These are phyloP conservation scores for Leccinum uliginosum DNA, from an alignment of 768 basidiomycete species.

Conservation along the genomic window DNA sequence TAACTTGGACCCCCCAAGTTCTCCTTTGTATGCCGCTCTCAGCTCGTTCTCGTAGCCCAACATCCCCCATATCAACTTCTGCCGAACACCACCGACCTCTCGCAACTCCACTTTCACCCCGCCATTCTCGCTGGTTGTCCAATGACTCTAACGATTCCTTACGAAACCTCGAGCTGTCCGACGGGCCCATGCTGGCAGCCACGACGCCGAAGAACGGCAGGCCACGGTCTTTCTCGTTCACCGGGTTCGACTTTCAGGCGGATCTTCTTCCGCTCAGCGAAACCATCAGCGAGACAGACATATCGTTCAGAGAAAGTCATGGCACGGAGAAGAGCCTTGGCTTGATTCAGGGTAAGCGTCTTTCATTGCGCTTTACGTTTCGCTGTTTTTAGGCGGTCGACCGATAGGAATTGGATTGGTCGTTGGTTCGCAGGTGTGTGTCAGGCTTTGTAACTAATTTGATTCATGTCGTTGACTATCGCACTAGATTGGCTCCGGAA, in stretches of 20 bases:
- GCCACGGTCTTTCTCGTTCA: constrained; percentile 61
- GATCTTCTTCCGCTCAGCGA: constrained; percentile 74
- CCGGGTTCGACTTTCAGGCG: constrained; percentile 75
- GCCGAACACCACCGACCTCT: constrained; percentile 8
- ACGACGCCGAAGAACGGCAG: constrained; percentile 19
- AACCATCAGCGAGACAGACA: constrained; percentile 69
- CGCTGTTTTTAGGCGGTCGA: constrained; percentile 6
- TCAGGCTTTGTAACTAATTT: neutral
- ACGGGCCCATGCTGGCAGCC: constrained; percentile 44
- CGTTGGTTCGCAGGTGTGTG: constrained; percentile 68
- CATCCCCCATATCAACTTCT: constrained; percentile 11
- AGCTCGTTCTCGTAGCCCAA: constrained; percentile 14
- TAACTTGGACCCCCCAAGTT: neutral
- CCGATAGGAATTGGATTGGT: constrained; percentile 75
- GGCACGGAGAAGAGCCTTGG: constrained; percentile 76
- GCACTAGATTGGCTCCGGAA: constrained; percentile 81
- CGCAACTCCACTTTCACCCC: constrained; percentile 1
- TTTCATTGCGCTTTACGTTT: neutral
- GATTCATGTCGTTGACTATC: constrained; percentile 1
- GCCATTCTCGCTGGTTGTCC: constrained; percentile 1
- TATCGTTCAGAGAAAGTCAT: constrained; percentile 39
- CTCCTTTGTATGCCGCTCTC: constrained; percentile 10
- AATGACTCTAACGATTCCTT: constrained; percentile 70
- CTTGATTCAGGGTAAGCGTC: constrained; percentile 65
- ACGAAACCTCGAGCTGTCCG: constrained; percentile 72